These are phyloP conservation scores for Sideroxylon spinosum DNA, from an alignment of 179 eudicot species.

Conservation along the genomic window DNA sequence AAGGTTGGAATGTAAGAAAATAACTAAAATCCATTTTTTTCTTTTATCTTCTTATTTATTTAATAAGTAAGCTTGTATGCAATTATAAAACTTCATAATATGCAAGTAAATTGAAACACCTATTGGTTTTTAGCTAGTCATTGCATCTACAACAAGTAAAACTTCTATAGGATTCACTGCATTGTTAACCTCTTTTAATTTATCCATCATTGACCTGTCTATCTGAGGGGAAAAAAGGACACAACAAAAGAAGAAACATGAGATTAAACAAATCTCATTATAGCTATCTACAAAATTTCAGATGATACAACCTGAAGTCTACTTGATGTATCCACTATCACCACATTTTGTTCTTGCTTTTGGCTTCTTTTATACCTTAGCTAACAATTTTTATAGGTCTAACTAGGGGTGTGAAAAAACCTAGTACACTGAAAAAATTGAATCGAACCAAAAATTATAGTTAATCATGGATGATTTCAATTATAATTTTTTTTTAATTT, in stretches of 20 bases:
- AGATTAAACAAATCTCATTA: neutral
- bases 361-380: constrained; percentile 81
- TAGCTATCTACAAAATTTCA: neutral
- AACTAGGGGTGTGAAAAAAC: too few species aligned
- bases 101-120: constrained; percentile 35
- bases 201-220: constrained; percentile 96
- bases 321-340: constrained; percentile 95
- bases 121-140: constrained; percentile 99
- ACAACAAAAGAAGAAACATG: neutral
- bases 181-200: constrained; percentile 83
- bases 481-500: too few species aligned
- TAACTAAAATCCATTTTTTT: neutral
- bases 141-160: constrained; percentile 97
- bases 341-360: constrained; percentile 77
- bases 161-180: constrained; percentile 88
- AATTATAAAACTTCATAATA: neutral
- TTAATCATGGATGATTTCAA: too few species aligned
- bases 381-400: constrained; percentile 87
- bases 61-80: neutral
- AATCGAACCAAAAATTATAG: too few species aligned
- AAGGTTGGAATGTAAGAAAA: neutral
- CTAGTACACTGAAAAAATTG: too few species aligned
- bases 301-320: constrained; percentile 80
- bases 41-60: neutral
- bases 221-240: constrained; percentile 34